These are phyloP conservation scores for Plantago elongata DNA, from an alignment of 257 asterid species.

Conservation along the genomic window DNA sequence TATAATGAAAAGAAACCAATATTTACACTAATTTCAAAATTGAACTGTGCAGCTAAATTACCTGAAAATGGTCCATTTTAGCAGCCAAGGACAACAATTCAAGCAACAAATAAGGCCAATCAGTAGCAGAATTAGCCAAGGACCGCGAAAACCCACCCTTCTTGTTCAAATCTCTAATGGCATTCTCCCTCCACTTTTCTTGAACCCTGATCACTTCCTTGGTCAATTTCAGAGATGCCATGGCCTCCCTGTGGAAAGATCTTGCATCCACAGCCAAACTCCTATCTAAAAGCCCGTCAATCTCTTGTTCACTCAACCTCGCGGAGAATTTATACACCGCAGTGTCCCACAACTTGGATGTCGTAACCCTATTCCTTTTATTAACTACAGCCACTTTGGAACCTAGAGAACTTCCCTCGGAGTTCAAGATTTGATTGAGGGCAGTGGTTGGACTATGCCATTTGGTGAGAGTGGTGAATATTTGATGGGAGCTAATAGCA, in stretches of 20 bases:
- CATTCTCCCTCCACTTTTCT: slow-evolving; percentile 75
- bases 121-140: slow-evolving; percentile 83
- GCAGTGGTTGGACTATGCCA: slow-evolving; percentile 83
- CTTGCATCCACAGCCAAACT: slow-evolving; percentile 40
- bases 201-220: slow-evolving; percentile 78
- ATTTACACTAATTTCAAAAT: slow-evolving; percentile 6
- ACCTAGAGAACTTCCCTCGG: slow-evolving; percentile 10
- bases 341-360: slow-evolving; percentile 71
- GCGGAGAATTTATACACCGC: slow-evolving; percentile 59
- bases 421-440: slow-evolving; percentile 53
- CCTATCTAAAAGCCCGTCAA: slow-evolving; percentile 38
- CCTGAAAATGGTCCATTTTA: slow-evolving; percentile 91
- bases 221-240: slow-evolving; percentile 81
- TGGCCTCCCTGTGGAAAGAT: slow-evolving; percentile 70
- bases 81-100: slow-evolving; percentile 88
- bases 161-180: slow-evolving; percentile 66
- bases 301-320: slow-evolving; percentile 56
- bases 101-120: slow-evolving; percentile 89
- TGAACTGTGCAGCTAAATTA: slow-evolving; percentile 24
- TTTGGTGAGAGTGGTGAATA: slow-evolving; percentile 66
- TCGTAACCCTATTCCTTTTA: slow-evolving; percentile 36
- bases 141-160: slow-evolving; percentile 83
- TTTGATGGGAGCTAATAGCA: slow-evolving; percentile 76
- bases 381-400: slow-evolving; percentile 22
- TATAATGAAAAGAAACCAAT: slow-evolving; percentile 6